Percentiles rank a stretch among this genome's conserved stretches.
phyloP scores from a whole-genome alignment of 2,329 filamentous ascomycete genomes.

The Colletotrichum sp. region DNA sequence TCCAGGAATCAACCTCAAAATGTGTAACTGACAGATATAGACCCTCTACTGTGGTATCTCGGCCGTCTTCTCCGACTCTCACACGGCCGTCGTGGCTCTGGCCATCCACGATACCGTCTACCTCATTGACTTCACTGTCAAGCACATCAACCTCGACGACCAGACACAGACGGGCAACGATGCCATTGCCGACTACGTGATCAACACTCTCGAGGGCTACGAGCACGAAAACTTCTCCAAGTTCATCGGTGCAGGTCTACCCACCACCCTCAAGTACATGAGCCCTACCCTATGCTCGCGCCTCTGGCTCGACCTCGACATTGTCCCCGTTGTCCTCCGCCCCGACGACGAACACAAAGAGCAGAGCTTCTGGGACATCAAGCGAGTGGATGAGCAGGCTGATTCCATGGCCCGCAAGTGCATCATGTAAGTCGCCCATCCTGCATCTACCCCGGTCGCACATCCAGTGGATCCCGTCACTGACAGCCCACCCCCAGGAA shows the following conservation, averaged over 20 bases:
- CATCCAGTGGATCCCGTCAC: background rate
- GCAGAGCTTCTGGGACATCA: slow-evolving; percentile 54
- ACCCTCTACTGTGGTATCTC: slow-evolving; percentile 69
- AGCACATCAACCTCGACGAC: slow-evolving; percentile 55
- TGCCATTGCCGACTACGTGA: slow-evolving; percentile 63
- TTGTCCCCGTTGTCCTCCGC: slow-evolving; percentile 72
- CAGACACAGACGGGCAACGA: slow-evolving; percentile 44
- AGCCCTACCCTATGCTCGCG: slow-evolving; percentile 71
- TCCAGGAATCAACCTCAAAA: background rate
- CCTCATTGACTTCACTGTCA: slow-evolving; percentile 73
- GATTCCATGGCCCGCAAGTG: slow-evolving; percentile 84
- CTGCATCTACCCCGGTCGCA: background rate
- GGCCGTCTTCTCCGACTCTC: slow-evolving; percentile 54
- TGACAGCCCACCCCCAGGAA: slow-evolving; percentile 47
- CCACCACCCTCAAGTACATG: slow-evolving; percentile 60
- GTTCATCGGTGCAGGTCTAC: slow-evolving; percentile 76
- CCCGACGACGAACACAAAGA: slow-evolving; percentile 49
- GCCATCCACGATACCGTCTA: slow-evolving; percentile 79
- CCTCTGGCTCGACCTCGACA: slow-evolving; percentile 78
- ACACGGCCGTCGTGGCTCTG: slow-evolving; percentile 65
- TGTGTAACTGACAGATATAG: slow-evolving; percentile 33
- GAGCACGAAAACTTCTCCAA: slow-evolving; percentile 72
- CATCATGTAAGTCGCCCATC: slow-evolving; percentile 62
- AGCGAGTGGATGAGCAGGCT: slow-evolving; percentile 79
- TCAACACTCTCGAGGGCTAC: slow-evolving; percentile 62